phyloP scores from a whole-genome alignment of 2,329 filamentous ascomycete genomes.

The Verticillium zaregamsianum region DNA sequence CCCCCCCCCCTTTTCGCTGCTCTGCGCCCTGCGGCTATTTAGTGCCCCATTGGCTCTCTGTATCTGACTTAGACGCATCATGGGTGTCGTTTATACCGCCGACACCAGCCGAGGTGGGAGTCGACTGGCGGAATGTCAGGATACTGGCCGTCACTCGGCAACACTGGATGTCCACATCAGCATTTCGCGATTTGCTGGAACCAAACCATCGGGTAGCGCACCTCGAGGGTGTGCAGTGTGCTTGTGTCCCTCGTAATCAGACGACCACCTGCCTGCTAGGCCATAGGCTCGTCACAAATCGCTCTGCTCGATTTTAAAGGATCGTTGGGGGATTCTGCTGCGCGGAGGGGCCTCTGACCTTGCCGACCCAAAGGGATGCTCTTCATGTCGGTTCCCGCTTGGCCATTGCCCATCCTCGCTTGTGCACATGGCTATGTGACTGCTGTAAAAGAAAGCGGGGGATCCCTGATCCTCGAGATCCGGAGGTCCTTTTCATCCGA shows the following conservation, averaged over 20 bases:
- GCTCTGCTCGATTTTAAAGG: neutral
- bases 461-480: neutral
- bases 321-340: no score
- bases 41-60: neutral
- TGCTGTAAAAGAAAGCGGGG: neutral
- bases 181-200: neutral
- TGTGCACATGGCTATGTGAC: neutral
- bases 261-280: neutral
- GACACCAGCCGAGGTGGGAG: neutral
- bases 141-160: neutral
- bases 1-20: neutral
- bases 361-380: neutral
- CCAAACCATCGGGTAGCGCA: slow-evolving; percentile 3
- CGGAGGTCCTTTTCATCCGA: neutral
- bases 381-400: neutral
- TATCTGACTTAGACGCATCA: no score
- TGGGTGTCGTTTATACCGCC: neutral
- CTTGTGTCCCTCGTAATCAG: neutral
- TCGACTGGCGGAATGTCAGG: neutral
- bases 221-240: neutral
- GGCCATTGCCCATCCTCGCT: neutral
- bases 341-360: neutral
- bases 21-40: neutral
- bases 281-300: neutral
- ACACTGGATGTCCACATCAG: neutral